Percentiles rank a stretch among this genome's conserved stretches.
These are phyloP conservation scores for Rhodotorula sp. DNA, from an alignment of 1,284 basidiomycete genomes.

Conservation along the genomic window DNA sequence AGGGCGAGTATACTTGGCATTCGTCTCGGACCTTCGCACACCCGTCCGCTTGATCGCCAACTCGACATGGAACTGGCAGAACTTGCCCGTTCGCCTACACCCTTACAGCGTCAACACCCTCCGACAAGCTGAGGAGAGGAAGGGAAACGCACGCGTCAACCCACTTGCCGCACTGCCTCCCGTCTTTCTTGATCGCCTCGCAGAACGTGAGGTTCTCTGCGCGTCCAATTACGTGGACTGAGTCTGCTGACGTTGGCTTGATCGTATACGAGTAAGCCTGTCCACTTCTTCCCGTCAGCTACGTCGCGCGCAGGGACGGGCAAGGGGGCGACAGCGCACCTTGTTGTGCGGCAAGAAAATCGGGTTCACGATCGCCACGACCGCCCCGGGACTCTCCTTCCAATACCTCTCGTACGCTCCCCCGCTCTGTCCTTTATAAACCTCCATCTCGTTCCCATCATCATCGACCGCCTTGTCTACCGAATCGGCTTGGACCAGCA, in stretches of 20 bases:
- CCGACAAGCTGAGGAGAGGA: not conserved
- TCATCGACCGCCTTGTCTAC: slow-evolving; percentile 36
- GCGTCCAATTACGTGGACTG: slow-evolving; percentile 81
- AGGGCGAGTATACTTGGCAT: slow-evolving; percentile 15
- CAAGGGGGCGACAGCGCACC: slow-evolving; percentile 1
- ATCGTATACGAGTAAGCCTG: slow-evolving; percentile 60
- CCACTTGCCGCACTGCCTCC: slow-evolving; percentile 78
- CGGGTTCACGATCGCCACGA: slow-evolving; percentile 86
- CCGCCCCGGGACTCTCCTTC: slow-evolving; percentile 80
- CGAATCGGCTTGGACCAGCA: slow-evolving; percentile 84
- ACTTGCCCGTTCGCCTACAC: slow-evolving; percentile 57
- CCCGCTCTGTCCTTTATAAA: slow-evolving; percentile 80
- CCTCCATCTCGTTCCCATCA: slow-evolving; percentile 50
- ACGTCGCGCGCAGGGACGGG: not conserved
- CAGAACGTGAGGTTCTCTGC: slow-evolving; percentile 82
- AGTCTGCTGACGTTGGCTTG: slow-evolving; percentile 75
- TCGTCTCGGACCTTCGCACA: slow-evolving; percentile 66
- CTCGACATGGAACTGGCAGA: slow-evolving; percentile 87
- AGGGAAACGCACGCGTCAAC: slow-evolving; percentile 69
- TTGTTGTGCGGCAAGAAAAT: slow-evolving; percentile 58
- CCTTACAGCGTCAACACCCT: not conserved
- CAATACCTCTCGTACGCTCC: slow-evolving; percentile 88
- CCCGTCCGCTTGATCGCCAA: slow-evolving; percentile 71
- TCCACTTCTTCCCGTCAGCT: slow-evolving; percentile 59
- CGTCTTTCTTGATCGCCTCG: slow-evolving; percentile 70